Conservation (phyloP, 2,329 filamentous ascomycete species). For the Neopestalotiopsis sp. region DNA sequence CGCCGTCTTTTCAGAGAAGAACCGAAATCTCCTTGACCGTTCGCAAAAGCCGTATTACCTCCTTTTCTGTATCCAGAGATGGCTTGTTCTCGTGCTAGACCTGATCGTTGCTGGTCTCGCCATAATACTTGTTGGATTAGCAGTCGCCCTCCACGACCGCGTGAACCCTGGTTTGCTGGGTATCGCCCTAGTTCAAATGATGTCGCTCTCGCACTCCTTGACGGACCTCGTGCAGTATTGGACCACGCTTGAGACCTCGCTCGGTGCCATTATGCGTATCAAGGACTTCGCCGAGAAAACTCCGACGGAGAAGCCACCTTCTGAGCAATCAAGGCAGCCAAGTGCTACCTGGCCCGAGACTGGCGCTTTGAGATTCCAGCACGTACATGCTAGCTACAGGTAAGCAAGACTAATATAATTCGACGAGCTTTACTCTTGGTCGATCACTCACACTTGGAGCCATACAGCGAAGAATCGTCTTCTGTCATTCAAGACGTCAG, state of each 20-base stretch:
- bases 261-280: slow-evolving; percentile 21
- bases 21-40: background rate
- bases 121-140: slow-evolving; percentile 33
- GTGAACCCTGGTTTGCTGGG: slow-evolving; percentile 19
- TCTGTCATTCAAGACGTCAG: slow-evolving; percentile 18
- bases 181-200: slow-evolving; percentile 20
- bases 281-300: slow-evolving; percentile 20
- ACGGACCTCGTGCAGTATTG: slow-evolving; percentile 20
- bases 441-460: background rate
- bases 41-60: slow-evolving; percentile 33
- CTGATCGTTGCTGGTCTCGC: slow-evolving; percentile 36
- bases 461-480: slow-evolving; percentile 4
- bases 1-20: background rate
- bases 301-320: slow-evolving; percentile 12
- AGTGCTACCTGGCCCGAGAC: slow-evolving; percentile 16
- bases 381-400: slow-evolving; percentile 19
- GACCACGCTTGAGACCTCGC: slow-evolving; percentile 21
- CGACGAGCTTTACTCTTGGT: too few species aligned
- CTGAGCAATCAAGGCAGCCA: background rate
- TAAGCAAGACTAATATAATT: background rate
- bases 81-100: slow-evolving; percentile 38
- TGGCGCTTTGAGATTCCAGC: slow-evolving; percentile 17
- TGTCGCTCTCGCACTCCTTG: slow-evolving; percentile 17
- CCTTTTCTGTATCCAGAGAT: slow-evolving; percentile 35
- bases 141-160: slow-evolving; percentile 15